Percentiles rank a stretch among this genome's conserved stretches.
These are phyloP conservation scores for Tulasnella sp. DNA, from an alignment of 768 basidiomycete genomes.

Conservation along the genomic window DNA sequence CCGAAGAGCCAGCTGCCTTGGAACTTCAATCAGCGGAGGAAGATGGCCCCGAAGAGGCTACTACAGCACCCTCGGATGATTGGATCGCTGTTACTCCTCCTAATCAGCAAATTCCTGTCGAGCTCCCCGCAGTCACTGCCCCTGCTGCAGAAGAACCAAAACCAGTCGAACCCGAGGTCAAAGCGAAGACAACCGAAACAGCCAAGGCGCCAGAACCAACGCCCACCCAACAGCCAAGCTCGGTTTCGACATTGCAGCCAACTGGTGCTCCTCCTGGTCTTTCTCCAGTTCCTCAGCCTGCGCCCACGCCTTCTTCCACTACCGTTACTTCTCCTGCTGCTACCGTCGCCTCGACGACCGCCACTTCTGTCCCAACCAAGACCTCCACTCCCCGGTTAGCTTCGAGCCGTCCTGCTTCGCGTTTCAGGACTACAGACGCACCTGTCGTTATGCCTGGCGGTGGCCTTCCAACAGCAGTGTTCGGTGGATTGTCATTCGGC, in stretches of 20 bases:
- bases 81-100: slow-evolving; percentile 17
- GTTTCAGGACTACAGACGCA: slow-evolving; percentile 66
- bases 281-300: slow-evolving; percentile 27
- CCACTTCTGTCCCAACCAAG: slow-evolving; percentile 29
- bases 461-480: slow-evolving; percentile 11
- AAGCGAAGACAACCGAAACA: slow-evolving; percentile 24
- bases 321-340: slow-evolving; percentile 24
- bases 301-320: slow-evolving; percentile 22
- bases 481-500: slow-evolving; percentile 14
- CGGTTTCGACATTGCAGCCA: slow-evolving; percentile 19
- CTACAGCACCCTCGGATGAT: slow-evolving; percentile 13
- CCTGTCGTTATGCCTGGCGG: slow-evolving; percentile 65
- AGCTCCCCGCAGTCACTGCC: not conserved
- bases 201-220: slow-evolving; percentile 25
- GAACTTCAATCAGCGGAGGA: not conserved
- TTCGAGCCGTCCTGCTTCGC: slow-evolving; percentile 46
- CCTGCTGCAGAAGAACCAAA: not conserved
- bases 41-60: slow-evolving; percentile 13
- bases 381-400: slow-evolving; percentile 40
- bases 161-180: not conserved
- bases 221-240: slow-evolving; percentile 22
- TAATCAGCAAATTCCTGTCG: slow-evolving; percentile 10
- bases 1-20: not conserved
- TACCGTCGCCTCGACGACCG: slow-evolving; percentile 27
- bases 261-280: slow-evolving; percentile 20